Base-by-base conservation (phyloP, 1,284 basidiomycete species). In the Austroboletus novae-zelandiae region DNA sequence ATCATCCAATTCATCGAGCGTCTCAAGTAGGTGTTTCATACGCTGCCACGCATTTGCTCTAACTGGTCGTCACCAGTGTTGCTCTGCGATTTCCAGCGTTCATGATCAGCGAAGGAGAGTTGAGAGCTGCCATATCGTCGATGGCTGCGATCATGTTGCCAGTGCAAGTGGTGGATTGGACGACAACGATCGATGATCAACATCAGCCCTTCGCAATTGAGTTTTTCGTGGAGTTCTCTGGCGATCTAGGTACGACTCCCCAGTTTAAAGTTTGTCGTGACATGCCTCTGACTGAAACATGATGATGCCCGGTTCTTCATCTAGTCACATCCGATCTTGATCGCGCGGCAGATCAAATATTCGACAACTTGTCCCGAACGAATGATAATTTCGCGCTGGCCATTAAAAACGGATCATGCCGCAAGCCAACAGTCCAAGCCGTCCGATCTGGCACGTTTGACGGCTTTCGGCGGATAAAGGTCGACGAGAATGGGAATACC, bases 1-100 rank as follows among this genome's bases (percentile, higher is more conserved):
- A 37, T 63, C 43, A 36, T 62, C 4, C 48, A 35, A 25, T 65
- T 55, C 35, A 30, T 60, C 17, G 51, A 57, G 30, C 57, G 60
- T 25, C 44, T 47, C 43, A 45, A 51, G 56, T 53, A 25, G 49
- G 48, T 37, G 9, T 37, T 17, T 5, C n/a, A 37, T 37, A 17
- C 18, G 30, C 39, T 17, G n/a, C 6, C 18, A 11, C 30, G 9
- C 10, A 9, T 18, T n/a, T 25, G n/a, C 6, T 10, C 4, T 40
- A 23, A 61, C 40, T 5, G 0, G n/a, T 2, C 6, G 1, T 30
- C 13, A 9, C 37, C 34, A 58, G 57, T 25, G 29, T 60, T 5
- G 14, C 15, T 7, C 34, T 61, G 2, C 57, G 60, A 30, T 47
- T 61, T 39, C 34, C 45, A 15, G 30, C 36, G 31, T 48, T 56